These are phyloP conservation scores for Ceratorhiza oryzae-sativae DNA, from an alignment of 1,284 basidiomycete genomes.

Conservation along the genomic window DNA sequence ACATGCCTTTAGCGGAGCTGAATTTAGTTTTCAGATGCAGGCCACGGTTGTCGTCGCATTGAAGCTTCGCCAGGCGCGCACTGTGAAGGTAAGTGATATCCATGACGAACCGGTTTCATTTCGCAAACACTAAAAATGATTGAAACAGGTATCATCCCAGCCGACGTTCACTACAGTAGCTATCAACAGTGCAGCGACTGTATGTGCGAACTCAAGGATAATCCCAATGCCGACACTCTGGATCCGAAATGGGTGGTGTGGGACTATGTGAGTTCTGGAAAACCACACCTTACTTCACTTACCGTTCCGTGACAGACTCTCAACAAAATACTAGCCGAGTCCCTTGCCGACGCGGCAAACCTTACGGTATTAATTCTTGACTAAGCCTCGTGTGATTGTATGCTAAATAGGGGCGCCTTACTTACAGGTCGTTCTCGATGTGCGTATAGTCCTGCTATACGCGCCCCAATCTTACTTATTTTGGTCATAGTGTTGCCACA, in stretches of 20 bases:
- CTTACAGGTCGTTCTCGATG: conserved; percentile 17
- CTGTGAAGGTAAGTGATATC: conserved; percentile 10
- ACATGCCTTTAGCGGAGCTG: no score
- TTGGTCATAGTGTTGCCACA: conserved; percentile 16
- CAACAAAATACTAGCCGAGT: neutral
- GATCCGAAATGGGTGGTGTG: neutral
- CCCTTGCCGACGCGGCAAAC: conserved; percentile 1
- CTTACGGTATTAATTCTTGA: conserved; percentile 1
- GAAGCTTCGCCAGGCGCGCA: neutral
- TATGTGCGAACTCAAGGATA: neutral
- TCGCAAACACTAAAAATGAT: neutral
- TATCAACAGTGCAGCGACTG: conserved; percentile 1
- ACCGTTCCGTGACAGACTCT: neutral
- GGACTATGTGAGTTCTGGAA: conserved; percentile 4
- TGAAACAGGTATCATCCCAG: conserved; percentile 21
- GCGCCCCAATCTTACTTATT: neutral
- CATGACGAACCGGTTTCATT: no score
- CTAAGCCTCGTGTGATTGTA: neutral
- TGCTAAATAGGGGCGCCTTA: neutral
- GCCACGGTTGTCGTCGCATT: conserved; percentile 20
- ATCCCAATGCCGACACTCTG: neutral
- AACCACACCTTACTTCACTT: no score
- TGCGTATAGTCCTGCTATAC: neutral
- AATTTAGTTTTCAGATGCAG: conserved; percentile 9
- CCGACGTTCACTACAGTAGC: neutral